Evolutionary conservation across 2,329 filamentous ascomycete genomes (phyloP).

Genomic region (Colletotrichum falcatum): DNA sequence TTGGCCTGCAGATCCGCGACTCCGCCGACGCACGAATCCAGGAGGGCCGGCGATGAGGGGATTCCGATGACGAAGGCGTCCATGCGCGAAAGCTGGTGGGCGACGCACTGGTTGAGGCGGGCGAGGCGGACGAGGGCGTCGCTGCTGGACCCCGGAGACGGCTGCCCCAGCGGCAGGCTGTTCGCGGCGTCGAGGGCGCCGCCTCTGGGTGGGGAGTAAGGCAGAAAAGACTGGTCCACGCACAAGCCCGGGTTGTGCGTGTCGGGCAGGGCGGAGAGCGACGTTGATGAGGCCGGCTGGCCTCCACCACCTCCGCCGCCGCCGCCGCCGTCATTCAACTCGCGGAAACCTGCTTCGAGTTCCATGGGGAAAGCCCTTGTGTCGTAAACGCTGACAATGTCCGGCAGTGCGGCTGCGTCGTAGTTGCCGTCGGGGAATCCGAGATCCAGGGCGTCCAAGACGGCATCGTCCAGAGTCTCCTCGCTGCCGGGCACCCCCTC

Average conservation of each 20-base stretch:
- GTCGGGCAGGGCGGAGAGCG: neutral
- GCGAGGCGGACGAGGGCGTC: neutral
- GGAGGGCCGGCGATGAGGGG: neutral
- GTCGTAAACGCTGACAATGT: neutral
- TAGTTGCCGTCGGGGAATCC: neutral
- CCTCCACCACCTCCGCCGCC: neutral
- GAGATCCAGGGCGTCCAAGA: neutral
- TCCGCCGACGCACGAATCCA: neutral
- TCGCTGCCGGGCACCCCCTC: neutral
- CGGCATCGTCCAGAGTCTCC: neutral
- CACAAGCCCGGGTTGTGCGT: neutral
- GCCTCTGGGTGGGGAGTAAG: neutral
- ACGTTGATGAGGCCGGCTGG: neutral
- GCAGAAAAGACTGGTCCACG: neutral
- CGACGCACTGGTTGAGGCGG: neutral
- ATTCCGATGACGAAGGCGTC: neutral
- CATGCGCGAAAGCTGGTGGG: neutral
- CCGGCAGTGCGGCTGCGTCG: neutral
- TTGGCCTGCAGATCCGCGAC: neutral
- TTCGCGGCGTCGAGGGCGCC: neutral
- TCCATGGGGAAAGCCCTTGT: neutral
- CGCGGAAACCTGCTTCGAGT: neutral
- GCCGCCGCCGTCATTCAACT: neutral
- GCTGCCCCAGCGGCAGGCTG: neutral
- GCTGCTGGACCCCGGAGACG: neutral